Base-by-base conservation (phyloP, 352 stramenopile genomes). In the Albugo laibachii region DNA sequence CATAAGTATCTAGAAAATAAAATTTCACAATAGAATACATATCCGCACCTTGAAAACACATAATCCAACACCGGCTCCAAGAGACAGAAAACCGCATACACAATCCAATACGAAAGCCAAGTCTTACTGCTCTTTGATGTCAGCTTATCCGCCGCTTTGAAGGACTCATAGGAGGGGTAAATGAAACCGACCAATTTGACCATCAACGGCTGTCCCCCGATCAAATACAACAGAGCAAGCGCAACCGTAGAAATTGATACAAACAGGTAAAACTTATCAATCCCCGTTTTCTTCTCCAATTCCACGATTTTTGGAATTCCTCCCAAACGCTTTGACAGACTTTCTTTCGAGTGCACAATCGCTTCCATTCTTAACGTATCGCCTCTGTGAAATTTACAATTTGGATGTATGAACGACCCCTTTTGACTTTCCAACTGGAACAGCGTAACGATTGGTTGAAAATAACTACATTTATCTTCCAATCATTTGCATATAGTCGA, bases 41-140 rank as follows among this genome's bases (percentile, higher is more conserved):
- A 24, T 27, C 53, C 55, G 24, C 3, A 79, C 70, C 77, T 87
- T 39, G 71, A 82, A 27, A 91, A 57, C 19, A 91, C n/a, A 12
- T 85, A 52, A 54, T 91, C 72, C 31, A 75, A 87, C 53, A 87
- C 50, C 47, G 74, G 66, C 59, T 97, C 93, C 14, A 95, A 92
- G 46, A 98, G 80, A 54, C 85, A 96, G 61, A 97, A 98, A 59
- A 96, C 93, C 21, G 88, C 71, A 66, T 96, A 98, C 24, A 98
- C 81, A 52, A 97, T 82, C 80, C 80, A 93, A 64, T 93, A 93
- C 13, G 77, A 88, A 39, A 93, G 66, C 80, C 80, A 93, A 66
- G 88, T 74, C 35, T 76, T 92, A 65, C 92, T 77, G 37, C 92
- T 79, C 10, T 65, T 58, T 37, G 72, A 70, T 49, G 50, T 58